Evolutionary conservation across 83 land plant genomes (phyloP), one percentile per base, ranked within the genome.

Genomic region (Thuja plicata): DNA sequence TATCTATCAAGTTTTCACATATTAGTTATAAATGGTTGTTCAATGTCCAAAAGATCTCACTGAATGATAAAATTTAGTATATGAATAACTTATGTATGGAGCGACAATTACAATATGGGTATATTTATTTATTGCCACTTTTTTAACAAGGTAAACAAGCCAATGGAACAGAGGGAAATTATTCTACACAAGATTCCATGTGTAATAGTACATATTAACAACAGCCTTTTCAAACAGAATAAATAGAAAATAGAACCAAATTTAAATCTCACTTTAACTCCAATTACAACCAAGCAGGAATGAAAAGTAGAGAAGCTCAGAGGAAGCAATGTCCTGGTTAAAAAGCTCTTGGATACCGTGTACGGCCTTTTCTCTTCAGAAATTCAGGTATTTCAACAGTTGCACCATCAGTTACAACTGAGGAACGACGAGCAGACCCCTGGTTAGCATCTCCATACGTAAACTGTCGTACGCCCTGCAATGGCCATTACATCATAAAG

Each of bases 351-450:
- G 96, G 94, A 89, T 91, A 96, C 85, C 97, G 96, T 40, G 99
- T 91, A 3, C 95, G 97, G 17, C 97, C 98, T 88, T 96, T 98
- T 91, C 94, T 98, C 87, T 91, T 95, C n/a, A 98, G 87, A 84
- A 98, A 98, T 89, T 96, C 99, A 7, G 99, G 99, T 76, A 98
- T 95, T 86, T 96, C 97, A 78, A 98, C 95, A 3, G 92, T 88
- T 82, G 93, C 91, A 45, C 97, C 96, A 87, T 93, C 94, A 11
- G 83, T 79, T n/a, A 90, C 84, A 13, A 91, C 89, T 78, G 93
- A 89, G 54, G 95, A 88, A 7, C 97, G 91, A 9, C 94, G 89
- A 85, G 90, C 90, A 45, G 88, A 76, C 45, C 95, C 94, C 84
- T 90, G 10, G 87, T 77, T 88, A 46, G 74, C 70, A 76, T 95